A percentile compares a stretch with the other conserved stretches of the same genome.
phyloP scores from a whole-genome alignment of 495 filamentous ascomycete genomes.

The Penicillium daleae region DNA sequence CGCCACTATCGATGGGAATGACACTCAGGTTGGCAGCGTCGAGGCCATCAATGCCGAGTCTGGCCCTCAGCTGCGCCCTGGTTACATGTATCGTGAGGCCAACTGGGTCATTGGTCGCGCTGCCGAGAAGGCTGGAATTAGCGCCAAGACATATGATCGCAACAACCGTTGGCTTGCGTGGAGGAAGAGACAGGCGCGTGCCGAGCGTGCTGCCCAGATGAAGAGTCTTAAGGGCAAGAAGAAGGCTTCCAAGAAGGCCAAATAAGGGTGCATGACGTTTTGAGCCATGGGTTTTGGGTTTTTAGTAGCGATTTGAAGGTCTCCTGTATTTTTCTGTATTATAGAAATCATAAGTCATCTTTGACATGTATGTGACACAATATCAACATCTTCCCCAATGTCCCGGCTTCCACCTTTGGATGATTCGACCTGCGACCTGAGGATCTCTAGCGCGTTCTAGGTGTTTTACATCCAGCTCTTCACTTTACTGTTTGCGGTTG shows the following conservation, averaged over 20 bases:
- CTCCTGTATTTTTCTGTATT: constrained; percentile 42
- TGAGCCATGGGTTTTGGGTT: constrained; percentile 28
- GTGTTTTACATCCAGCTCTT: neutral
- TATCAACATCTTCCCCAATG: neutral
- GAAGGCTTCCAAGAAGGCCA: constrained; percentile 49
- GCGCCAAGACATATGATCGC: constrained; percentile 54
- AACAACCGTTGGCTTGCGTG: constrained; percentile 65
- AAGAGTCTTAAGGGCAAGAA: constrained; percentile 60
- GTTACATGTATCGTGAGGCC: constrained; percentile 80
- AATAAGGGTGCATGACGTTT: constrained; percentile 38
- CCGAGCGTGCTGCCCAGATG: constrained; percentile 57
- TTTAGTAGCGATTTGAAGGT: constrained; percentile 40
- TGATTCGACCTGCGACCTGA: too few relatives aligned
- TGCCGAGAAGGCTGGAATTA: constrained; percentile 61
- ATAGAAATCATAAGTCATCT: constrained; percentile 37
- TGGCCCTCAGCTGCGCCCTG: constrained; percentile 59
- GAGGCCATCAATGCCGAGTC: constrained; percentile 39
- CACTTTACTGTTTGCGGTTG: neutral
- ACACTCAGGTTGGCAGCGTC: constrained; percentile 38
- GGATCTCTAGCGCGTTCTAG: neutral
- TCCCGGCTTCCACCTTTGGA: neutral
- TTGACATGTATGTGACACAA: constrained; percentile 19
- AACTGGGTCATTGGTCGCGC: constrained; percentile 83
- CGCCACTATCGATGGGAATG: constrained; percentile 33
- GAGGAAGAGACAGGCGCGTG: constrained; percentile 60